Base-by-base conservation (phyloP, 140 eudicot species). In the Erigeron philadelphicus region DNA sequence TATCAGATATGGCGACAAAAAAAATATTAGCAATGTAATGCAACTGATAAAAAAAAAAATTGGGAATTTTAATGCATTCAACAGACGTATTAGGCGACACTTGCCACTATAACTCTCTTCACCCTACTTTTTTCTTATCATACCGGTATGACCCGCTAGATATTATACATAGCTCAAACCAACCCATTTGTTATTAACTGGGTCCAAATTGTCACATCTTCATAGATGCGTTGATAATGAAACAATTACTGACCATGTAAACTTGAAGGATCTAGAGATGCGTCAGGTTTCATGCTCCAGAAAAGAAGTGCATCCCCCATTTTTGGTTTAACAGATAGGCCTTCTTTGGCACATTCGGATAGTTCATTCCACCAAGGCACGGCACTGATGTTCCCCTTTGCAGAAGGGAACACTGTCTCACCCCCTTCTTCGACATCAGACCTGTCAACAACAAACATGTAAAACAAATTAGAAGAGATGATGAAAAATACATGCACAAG, bases 351-450 rank as follows among this genome's bases (percentile, higher is more conserved):
- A 58, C 96, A 91, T 68, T 86, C 86, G 45, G 96, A 91, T 15
- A 78, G 74, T 67, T 91, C 91, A 72, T 91, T 78, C 96, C 96
- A 91, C 83, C 90, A 83, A 21, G 97, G 89, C 10, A 84, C 78
- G 5, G 91, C 80, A 78, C 95, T 91, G 50, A 84, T 67, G 74
- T 88, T 91, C 49, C 95, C 97, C 62, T 76, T 84, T 49, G 97
- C 96, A 52, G 83, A 71, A 66, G 97, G 97, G 84, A 91, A 91
- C 11, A 91, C 95, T 2, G 97, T 88, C 73, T 91, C 97, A 16
- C 97, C 97, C 8, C 97, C 97, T 81, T 91, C 97, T 82, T 88
- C 97, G 66, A 91, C 97, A 73, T 91, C 97, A 47, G 97, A 84
- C 48, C 97, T 88, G 93, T 68, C 67, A 67, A 10, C n/a, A 19